Conservation (phyloP, 139 green algal genomes). For the Mesotaenium endlicherianum region DNA sequence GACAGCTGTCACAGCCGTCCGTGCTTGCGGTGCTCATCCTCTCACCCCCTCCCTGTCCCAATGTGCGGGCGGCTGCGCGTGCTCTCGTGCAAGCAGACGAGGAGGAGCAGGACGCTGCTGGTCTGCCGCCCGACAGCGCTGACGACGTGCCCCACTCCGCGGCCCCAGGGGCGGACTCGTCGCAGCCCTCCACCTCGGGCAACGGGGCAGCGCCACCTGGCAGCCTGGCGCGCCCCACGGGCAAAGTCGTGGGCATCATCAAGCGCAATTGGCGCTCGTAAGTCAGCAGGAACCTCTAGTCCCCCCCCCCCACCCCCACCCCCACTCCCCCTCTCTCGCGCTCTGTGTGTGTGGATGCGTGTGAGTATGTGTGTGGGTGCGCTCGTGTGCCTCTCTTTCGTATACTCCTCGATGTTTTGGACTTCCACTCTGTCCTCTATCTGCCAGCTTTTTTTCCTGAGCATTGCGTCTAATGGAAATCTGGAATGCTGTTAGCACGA, state of each 20-base stretch:
- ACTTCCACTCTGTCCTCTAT: too few species aligned
- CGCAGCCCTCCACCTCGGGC: too few species aligned
- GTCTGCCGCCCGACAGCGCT: slow-evolving; percentile 25
- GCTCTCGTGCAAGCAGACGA: not conserved
- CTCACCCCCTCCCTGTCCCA: not conserved
- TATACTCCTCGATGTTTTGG: too few species aligned
- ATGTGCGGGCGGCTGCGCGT: too few species aligned
- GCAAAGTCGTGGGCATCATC: slow-evolving; percentile 56
- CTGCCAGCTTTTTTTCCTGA: too few species aligned
- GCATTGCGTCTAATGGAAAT: too few species aligned
- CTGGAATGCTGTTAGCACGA: too few species aligned
- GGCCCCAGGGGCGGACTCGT: too few species aligned
- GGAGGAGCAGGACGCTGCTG: slow-evolving; percentile 22
- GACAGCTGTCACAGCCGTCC: too few species aligned
- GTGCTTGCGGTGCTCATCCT: too few species aligned
- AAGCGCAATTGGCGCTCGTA: slow-evolving; percentile 53
- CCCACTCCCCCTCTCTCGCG: not conserved
- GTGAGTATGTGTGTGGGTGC: not conserved
- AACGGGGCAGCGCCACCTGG: not conserved
- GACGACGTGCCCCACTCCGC: slow-evolving; percentile 6
- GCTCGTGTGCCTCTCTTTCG: too few species aligned
- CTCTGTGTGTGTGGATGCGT: not conserved
- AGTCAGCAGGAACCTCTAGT: slow-evolving; percentile 19
- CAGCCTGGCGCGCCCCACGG: slow-evolving; percentile 31
- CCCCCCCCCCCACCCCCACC: too few species aligned